These are phyloP conservation scores for Aschersonia sp. DNA, from an alignment of 2,329 filamentous ascomycete species.

Conservation along the genomic window DNA sequence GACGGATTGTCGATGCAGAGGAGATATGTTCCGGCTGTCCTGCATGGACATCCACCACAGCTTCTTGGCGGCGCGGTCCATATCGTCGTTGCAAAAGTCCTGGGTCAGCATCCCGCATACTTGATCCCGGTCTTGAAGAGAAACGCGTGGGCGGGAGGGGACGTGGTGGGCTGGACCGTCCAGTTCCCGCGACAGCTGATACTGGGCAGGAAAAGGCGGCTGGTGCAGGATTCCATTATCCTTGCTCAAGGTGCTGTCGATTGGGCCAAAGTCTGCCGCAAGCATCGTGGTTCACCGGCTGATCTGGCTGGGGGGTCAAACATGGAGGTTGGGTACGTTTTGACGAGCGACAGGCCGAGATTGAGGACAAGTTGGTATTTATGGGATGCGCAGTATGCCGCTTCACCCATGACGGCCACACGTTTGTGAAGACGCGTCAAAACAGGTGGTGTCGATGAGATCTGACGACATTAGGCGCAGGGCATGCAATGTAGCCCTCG, in stretches of 20 bases:
- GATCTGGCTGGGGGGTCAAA: too few relatives aligned
- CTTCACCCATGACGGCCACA: too few relatives aligned
- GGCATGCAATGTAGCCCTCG: too few relatives aligned
- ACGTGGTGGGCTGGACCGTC: background rate
- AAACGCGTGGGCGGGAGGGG: background rate
- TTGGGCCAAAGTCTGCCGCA: background rate
- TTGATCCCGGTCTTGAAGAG: background rate
- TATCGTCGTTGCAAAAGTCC: background rate
- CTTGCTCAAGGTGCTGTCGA: background rate
- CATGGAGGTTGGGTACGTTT: too few relatives aligned
- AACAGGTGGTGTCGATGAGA: too few relatives aligned
- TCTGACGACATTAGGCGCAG: too few relatives aligned
- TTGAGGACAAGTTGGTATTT: too few relatives aligned
- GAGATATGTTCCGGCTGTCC: conserved; percentile 13
- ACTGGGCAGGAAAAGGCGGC: background rate
- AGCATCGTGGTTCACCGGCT: too few relatives aligned
- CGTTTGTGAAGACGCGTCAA: too few relatives aligned
- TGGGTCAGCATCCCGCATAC: background rate
- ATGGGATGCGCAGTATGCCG: too few relatives aligned
- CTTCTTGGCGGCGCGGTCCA: background rate
- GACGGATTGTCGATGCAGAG: conserved; percentile 22
- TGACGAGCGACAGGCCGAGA: too few relatives aligned
- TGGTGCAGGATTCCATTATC: background rate
- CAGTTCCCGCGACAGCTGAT: background rate
- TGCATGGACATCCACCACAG: conserved; percentile 10